A percentile compares a stretch with the other conserved stretches of the same genome.
phyloP scores from a whole-genome alignment of 805 yeast species.

The Suhomyces sp. region DNA sequence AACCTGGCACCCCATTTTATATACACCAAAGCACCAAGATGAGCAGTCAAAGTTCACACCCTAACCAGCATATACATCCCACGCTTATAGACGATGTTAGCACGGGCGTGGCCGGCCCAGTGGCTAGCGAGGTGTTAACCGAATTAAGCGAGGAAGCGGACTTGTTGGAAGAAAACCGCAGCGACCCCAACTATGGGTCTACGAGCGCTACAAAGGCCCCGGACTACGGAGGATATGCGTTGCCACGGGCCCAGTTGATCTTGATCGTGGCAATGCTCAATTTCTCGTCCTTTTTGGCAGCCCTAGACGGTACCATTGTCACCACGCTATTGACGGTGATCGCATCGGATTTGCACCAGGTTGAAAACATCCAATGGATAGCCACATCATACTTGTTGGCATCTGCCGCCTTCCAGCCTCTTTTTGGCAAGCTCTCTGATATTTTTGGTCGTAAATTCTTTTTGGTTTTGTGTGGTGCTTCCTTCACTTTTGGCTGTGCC shows the following conservation, averaged over 20 bases:
- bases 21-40: background rate
- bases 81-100: slow-evolving; percentile 27
- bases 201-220: background rate
- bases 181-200: slow-evolving; percentile 15
- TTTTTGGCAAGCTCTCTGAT: slow-evolving; percentile 68
- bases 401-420: slow-evolving; percentile 70
- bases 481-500: slow-evolving; percentile 55
- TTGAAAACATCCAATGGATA: slow-evolving; percentile 66
- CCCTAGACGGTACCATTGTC: slow-evolving; percentile 65
- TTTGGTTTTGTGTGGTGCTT: slow-evolving; percentile 48
- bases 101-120: slow-evolving; percentile 29
- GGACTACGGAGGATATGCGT: slow-evolving; percentile 20
- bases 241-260: slow-evolving; percentile 29
- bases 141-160: slow-evolving; percentile 21
- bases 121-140: slow-evolving; percentile 37
- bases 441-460: slow-evolving; percentile 61
- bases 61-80: slow-evolving; percentile 5
- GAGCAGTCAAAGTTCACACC: background rate
- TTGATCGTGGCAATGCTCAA: slow-evolving; percentile 30
- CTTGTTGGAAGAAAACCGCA: slow-evolving; percentile 8
- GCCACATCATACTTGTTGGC: slow-evolving; percentile 69
- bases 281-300: slow-evolving; percentile 52
- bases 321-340: slow-evolving; percentile 63
- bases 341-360: slow-evolving; percentile 64
- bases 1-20: background rate